These are phyloP conservation scores for Fraxinus quadrangulata DNA, from an alignment of 257 asterid genomes.

Conservation along the genomic window DNA sequence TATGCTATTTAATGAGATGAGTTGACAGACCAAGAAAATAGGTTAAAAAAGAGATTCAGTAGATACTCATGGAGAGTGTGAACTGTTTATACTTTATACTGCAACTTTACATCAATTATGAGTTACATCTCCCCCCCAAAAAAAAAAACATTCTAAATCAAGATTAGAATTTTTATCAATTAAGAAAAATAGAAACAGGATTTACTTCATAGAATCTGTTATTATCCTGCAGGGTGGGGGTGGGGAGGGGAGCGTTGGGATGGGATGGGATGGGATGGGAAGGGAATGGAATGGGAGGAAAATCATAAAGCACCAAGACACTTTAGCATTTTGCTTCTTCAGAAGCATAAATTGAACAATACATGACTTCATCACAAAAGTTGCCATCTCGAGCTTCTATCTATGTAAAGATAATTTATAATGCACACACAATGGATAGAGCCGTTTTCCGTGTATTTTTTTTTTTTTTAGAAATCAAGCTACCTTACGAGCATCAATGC, in stretches of 20 bases:
- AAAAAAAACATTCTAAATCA: not conserved
- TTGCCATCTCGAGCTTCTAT: constrained; percentile 3
- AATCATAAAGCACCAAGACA: not conserved
- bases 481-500: constrained; percentile 44
- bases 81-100: constrained; percentile 11
- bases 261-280: not conserved
- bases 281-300: not conserved
- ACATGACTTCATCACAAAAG: constrained; percentile 8
- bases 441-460: not conserved
- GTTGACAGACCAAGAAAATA: constrained; percentile 20
- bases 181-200: not conserved
- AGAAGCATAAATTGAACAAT: not conserved
- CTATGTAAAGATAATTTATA: constrained; percentile 11
- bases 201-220: not conserved
- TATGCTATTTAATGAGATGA: constrained; percentile 30
- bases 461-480: constrained; percentile 17
- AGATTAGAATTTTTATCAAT: constrained; percentile 2
- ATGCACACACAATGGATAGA: constrained; percentile 18
- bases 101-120: not conserved
- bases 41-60: constrained; percentile 10
- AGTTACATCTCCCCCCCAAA: not conserved
- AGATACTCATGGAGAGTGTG: constrained; percentile 10
- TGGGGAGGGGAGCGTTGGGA: not conserved
- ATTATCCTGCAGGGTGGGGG: not conserved
- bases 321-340: not conserved